A percentile compares a stretch with the other conserved stretches of the same genome.
Evolutionary conservation across 1,139 yeast species (phyloP).

Genomic region (Lodderomyces oxycetoniae): DNA sequence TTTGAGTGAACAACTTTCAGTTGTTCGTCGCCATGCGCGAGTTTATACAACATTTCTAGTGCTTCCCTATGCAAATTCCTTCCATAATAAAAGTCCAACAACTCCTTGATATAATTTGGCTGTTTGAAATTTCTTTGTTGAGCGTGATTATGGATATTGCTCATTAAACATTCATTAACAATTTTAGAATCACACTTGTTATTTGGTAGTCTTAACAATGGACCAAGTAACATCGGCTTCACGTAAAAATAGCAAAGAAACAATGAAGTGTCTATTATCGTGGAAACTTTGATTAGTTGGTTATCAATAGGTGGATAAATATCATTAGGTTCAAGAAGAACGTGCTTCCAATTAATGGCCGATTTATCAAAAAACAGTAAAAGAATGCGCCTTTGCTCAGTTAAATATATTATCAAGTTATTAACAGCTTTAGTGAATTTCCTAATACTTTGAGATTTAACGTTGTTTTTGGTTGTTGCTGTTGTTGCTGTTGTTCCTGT

Average conservation of each 20-base stretch:
- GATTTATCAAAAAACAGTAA: conserved; percentile 34
- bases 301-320: conserved; percentile 25
- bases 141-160: conserved; percentile 26
- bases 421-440: conserved; percentile 43
- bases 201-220: conserved; percentile 66
- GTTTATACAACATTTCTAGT: conserved; percentile 48
- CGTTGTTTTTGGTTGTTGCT: conserved; percentile 13
- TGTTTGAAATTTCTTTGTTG: conserved; percentile 17
- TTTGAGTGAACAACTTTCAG: conserved; percentile 12
- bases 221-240: conserved; percentile 73
- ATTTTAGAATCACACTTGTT: conserved; percentile 67
- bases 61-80: conserved; percentile 65
- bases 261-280: conserved; percentile 70
- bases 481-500: too few relatives aligned
- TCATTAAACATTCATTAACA: conserved; percentile 52
- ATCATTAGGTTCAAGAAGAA: conserved; percentile 37
- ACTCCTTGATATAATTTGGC: conserved; percentile 55
- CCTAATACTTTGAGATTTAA: conserved; percentile 17
- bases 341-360: conserved; percentile 42
- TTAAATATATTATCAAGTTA: conserved; percentile 50
- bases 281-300: conserved; percentile 30
- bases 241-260: conserved; percentile 68
- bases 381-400: conserved; percentile 51
- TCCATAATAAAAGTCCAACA: conserved; percentile 74
- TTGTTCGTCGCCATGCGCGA: conserved; percentile 24